These are phyloP conservation scores for Russula olivacea DNA, from an alignment of 768 basidiomycete species.

Conservation along the genomic window DNA sequence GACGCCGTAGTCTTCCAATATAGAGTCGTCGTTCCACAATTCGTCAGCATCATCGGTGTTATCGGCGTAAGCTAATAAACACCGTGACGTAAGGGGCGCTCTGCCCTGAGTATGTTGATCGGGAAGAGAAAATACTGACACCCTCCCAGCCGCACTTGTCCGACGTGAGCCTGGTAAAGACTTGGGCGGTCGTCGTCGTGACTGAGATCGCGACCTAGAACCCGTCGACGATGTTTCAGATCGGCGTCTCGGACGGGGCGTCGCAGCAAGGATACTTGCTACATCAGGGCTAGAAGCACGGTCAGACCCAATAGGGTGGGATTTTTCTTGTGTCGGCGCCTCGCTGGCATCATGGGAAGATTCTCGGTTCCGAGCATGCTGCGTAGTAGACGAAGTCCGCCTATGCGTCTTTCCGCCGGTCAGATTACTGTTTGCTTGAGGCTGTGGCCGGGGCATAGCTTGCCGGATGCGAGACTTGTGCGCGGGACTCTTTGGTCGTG, in stretches of 20 bases:
- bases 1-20: slow-evolving; percentile 30
- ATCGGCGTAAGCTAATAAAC: slow-evolving; percentile 22
- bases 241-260: slow-evolving; percentile 31
- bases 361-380: slow-evolving; percentile 2
- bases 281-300: slow-evolving; percentile 34
- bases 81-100: slow-evolving; percentile 20
- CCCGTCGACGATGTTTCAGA: slow-evolving; percentile 27
- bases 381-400: slow-evolving; percentile 5
- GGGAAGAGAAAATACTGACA: slow-evolving; percentile 15
- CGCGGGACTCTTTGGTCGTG: slow-evolving; percentile 3
- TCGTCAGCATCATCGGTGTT: slow-evolving; percentile 11
- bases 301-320: background rate
- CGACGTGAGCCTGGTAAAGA: slow-evolving; percentile 22
- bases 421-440: background rate
- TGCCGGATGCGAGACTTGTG: slow-evolving; percentile 11
- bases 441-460: slow-evolving; percentile 5
- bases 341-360: background rate
- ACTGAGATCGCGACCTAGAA: slow-evolving; percentile 27
- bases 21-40: slow-evolving; percentile 29
- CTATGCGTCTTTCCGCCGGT: background rate
- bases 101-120: slow-evolving; percentile 16
- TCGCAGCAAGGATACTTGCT: slow-evolving; percentile 30
- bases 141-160: slow-evolving; percentile 22
- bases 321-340: background rate
- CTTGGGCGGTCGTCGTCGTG: slow-evolving; percentile 17